Evolutionary conservation across 2,329 filamentous ascomycete species (phyloP).

Genomic region (Colletotrichum melonis): DNA sequence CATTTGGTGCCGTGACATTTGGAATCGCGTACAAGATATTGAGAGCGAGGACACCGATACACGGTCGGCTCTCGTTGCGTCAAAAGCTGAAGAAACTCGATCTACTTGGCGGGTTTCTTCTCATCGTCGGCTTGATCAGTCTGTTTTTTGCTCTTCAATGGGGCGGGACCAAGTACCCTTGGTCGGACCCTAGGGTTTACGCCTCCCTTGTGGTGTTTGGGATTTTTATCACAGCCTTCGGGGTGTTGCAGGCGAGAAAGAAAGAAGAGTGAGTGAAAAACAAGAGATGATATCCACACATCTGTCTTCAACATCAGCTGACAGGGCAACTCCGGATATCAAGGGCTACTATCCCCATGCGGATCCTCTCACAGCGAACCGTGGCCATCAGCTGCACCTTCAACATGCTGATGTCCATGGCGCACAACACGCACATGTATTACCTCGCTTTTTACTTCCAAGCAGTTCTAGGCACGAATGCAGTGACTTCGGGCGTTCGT

Average conservation of each 20-base stretch:
- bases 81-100: neutral
- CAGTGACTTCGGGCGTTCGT: neutral
- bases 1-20: neutral
- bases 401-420: neutral
- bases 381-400: conserved; percentile 1
- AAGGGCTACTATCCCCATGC: neutral
- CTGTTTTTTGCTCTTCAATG: neutral
- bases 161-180: neutral
- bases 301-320: neutral
- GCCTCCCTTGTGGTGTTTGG: neutral
- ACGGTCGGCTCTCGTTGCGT: neutral
- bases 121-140: neutral
- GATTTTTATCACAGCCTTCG: neutral
- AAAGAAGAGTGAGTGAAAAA: neutral
- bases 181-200: neutral
- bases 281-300: no score
- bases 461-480: neutral
- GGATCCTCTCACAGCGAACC: neutral
- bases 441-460: neutral
- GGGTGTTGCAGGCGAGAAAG: neutral
- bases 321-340: neutral
- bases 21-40: neutral
- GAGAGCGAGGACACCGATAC: neutral
- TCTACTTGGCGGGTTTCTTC: neutral
- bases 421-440: neutral